Evolutionary conservation across 2,329 filamentous ascomycete genomes (phyloP).

Genomic region (Scortechinia acanthostroma): DNA sequence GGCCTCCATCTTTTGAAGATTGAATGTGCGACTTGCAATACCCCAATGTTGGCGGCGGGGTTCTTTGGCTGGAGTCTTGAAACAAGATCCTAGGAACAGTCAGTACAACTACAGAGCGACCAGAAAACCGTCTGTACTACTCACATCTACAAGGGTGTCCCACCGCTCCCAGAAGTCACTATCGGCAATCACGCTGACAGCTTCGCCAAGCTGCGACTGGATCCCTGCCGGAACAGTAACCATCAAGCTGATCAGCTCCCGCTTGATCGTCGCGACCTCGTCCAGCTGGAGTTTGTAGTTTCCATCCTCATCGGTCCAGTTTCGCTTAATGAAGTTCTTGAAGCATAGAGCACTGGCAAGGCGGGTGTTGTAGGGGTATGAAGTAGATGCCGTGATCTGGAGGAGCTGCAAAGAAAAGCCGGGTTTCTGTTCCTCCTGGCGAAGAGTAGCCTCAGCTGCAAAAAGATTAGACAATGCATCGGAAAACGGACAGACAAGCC

Average conservation of each 20-base stretch:
- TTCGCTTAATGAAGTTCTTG: constrained; percentile 94
- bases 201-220: constrained; percentile 89
- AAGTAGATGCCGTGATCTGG: constrained; percentile 76
- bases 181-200: constrained; percentile 93
- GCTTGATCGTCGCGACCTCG: constrained; percentile 87
- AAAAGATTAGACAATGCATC: constrained; percentile 8
- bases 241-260: constrained; percentile 93
- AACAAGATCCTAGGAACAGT: constrained; percentile 65
- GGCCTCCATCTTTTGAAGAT: constrained; percentile 96
- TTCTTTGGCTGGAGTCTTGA: constrained; percentile 77
- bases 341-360: constrained; percentile 87
- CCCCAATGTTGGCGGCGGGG: constrained; percentile 80
- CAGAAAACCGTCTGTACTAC: no score
- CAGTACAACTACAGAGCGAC: neutral
- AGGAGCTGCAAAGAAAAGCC: constrained; percentile 84
- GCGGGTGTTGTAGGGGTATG: constrained; percentile 69
- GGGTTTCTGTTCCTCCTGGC: constrained; percentile 72
- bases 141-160: constrained; percentile 85
- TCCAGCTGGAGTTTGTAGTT: constrained; percentile 78
- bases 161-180: constrained; percentile 95
- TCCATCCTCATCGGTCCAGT: constrained; percentile 92
- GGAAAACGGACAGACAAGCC: neutral
- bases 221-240: constrained; percentile 80
- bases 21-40: constrained; percentile 93
- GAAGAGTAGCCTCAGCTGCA: constrained; percentile 76